Evolutionary conservation across 2,329 filamentous ascomycete species (phyloP).

Genomic region (Colletotrichum endophyticum): DNA sequence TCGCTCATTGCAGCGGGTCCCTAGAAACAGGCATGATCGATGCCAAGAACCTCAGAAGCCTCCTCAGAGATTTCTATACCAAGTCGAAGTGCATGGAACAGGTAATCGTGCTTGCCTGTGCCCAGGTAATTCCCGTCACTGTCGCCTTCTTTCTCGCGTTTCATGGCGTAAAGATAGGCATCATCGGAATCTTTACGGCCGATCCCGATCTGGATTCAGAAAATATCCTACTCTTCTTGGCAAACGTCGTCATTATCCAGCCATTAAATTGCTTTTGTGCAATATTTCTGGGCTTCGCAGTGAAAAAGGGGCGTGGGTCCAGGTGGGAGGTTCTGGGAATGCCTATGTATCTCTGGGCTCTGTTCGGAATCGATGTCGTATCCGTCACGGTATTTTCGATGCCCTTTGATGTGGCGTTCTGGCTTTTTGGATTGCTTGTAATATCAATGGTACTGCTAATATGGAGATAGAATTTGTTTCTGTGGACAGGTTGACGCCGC

Average conservation of each 20-base stretch:
- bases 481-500: fast-evolving
- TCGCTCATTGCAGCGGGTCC: neutral
- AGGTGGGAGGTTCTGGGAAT: neutral
- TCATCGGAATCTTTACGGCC: neutral
- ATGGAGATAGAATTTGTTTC: neutral
- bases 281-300: neutral
- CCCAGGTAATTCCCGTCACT: neutral
- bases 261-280: neutral
- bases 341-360: neutral
- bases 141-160: neutral
- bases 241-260: neutral
- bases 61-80: neutral
- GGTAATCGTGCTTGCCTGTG: neutral
- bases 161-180: neutral
- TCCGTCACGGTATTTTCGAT: neutral
- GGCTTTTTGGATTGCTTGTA: neutral
- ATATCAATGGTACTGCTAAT: fast-evolving
- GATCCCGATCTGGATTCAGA: neutral
- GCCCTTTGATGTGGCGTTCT: neutral
- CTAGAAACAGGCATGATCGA: neutral
- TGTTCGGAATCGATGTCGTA: neutral
- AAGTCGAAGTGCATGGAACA: neutral
- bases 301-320: neutral
- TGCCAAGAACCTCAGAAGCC: neutral
- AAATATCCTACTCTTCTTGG: neutral